phyloP scores from a whole-genome alignment of 805 yeast species.

The Nakazawaea wyomingensis region DNA sequence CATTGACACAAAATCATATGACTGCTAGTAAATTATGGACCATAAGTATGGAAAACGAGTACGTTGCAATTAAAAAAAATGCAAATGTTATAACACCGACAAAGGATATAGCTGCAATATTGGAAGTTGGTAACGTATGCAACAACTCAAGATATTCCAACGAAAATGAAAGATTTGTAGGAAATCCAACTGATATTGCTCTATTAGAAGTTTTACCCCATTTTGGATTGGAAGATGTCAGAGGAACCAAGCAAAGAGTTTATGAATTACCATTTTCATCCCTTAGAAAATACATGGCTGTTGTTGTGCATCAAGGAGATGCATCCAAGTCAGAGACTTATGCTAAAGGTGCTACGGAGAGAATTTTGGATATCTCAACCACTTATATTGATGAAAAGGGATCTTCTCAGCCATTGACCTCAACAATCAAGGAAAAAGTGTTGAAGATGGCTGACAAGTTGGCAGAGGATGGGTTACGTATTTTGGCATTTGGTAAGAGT shows the following conservation, averaged over 20 bases:
- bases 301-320: slow-evolving; percentile 56
- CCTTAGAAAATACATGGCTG: slow-evolving; percentile 86
- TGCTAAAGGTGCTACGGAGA: slow-evolving; percentile 91
- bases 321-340: slow-evolving; percentile 50
- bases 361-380: slow-evolving; percentile 56
- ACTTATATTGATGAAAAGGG: slow-evolving; percentile 56
- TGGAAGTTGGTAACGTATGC: slow-evolving; percentile 68
- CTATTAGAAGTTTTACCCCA: slow-evolving; percentile 66
- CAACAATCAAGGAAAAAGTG: slow-evolving; percentile 42
- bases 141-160: slow-evolving; percentile 67
- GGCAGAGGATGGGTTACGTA: slow-evolving; percentile 83
- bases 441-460: slow-evolving; percentile 52
- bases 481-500: slow-evolving; percentile 70
- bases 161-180: slow-evolving; percentile 68
- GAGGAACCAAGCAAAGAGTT: slow-evolving; percentile 54
- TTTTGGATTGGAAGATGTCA: slow-evolving; percentile 67
- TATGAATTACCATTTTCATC: slow-evolving; percentile 86
- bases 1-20: slow-evolving; percentile 88
- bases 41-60: slow-evolving; percentile 44
- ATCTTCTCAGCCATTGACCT: slow-evolving; percentile 51
- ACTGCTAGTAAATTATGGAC: slow-evolving; percentile 84
- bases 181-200: slow-evolving; percentile 95
- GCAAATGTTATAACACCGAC: slow-evolving; percentile 36
- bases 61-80: slow-evolving; percentile 38
- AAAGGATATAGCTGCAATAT: slow-evolving; percentile 46